Evolutionary conservation across 768 basidiomycete genomes (phyloP), one percentile per base, ranked within the genome.

Genomic region (Tylopilus sp.): DNA sequence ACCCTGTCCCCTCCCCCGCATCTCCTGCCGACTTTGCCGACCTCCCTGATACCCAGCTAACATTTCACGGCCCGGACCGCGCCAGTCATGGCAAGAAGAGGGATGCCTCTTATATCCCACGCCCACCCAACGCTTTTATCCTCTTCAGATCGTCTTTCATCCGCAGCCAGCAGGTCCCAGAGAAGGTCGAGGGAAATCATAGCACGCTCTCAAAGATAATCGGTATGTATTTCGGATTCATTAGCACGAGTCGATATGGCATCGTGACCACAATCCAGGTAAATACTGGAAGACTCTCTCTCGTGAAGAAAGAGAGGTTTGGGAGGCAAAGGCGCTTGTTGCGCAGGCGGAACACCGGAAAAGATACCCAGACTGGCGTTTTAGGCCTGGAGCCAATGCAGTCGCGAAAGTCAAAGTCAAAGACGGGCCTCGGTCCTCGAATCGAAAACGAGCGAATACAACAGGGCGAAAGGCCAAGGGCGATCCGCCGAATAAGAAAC

Each of bases 61-160:
- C 59, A 0, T 57, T 48, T 52, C 69, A 63, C 53, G 71, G 56
- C 3, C 68, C 61, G 56, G 68, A 71, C 50, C 77, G 77, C 21
- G 52, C 64, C 15, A 77, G 75, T 50, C 82, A 85, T 62, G 75
- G 75, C 51, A 85, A 81, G 73, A 79, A 80, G 62, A 79, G 82
- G 48, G 83, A 85, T 60, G 79, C 83, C 48, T 80, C 79, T 2
- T 84, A 89, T 68, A 91, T 90, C 68, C 88, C 88, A 38, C 83
- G 88, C 43, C 88, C 88, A 7, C 88, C 88, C 22, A 91, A 89
- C 69, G 88, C 88, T 52, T 91, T 90, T 71, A 91, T 90, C 59
- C 83, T 90, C 67, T 91, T 89, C 69, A 81, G 88, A 58, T 86
- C 85, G 21, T 82, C 80, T 26, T 89, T 90, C 70, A 87, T 90